phyloP scores from a whole-genome alignment of 805 yeast species.

The Wickerhamiella sorbophila region DNA sequence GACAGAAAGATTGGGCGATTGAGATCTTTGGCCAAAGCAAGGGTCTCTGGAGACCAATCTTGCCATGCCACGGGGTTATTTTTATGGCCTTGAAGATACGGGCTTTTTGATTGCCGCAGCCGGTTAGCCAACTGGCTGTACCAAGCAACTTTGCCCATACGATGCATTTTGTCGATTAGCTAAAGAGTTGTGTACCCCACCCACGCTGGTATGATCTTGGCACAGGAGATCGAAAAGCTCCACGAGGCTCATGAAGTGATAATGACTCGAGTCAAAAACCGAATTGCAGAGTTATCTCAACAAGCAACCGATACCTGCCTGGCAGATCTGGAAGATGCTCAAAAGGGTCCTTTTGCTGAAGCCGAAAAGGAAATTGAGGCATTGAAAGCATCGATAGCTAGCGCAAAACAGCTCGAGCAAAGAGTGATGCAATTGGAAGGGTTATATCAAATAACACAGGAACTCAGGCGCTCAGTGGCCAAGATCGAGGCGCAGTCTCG shows the following conservation, averaged over 20 bases:
- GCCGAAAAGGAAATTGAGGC: conserved; percentile 8
- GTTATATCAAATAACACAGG: conserved; percentile 11
- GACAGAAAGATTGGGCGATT: conserved; percentile 26
- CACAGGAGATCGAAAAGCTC: conserved; percentile 7
- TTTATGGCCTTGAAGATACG: conserved; percentile 20
- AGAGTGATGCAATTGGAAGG: conserved; percentile 12
- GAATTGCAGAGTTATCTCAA: conserved; percentile 2
- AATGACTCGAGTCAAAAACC: conserved; percentile 6
- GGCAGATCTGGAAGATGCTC: conserved; percentile 5
- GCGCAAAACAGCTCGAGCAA: conserved; percentile 5
- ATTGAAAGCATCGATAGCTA: conserved; percentile 3
- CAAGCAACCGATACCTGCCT: conserved; percentile 2
- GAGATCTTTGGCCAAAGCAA: conserved; percentile 20
- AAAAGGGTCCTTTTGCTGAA: conserved; percentile 6
- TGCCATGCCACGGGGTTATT: conserved; percentile 28
- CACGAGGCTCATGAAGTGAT: conserved; percentile 7
- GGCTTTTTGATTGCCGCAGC: conserved; percentile 10
- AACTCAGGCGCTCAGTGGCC: conserved; percentile 9
- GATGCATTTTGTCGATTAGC: neutral
- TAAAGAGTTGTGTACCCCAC: neutral
- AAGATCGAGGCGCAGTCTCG: conserved; percentile 4
- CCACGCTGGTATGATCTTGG: neutral
- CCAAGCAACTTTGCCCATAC: neutral
- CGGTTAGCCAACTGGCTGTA: conserved; percentile 3
- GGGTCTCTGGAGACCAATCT: conserved; percentile 24